Percentiles rank a stretch among this genome's conserved stretches.
These are phyloP conservation scores for Lactifluus echinatus DNA, from an alignment of 768 basidiomycete species.

Conservation along the genomic window DNA sequence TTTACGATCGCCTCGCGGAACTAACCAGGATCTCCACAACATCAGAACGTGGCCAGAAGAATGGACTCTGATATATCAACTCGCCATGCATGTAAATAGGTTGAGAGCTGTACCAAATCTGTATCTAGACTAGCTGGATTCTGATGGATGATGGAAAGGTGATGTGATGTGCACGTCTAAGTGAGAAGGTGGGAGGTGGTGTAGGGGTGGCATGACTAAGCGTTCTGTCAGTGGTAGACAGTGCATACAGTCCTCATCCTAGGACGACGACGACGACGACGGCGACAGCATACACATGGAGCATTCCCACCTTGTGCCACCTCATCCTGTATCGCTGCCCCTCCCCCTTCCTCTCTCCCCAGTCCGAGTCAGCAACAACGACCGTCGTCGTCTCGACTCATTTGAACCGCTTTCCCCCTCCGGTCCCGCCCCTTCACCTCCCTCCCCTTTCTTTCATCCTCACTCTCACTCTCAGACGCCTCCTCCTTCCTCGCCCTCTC, in stretches of 20 bases:
- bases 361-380: not conserved
- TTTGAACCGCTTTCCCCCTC: slow-evolving; percentile 7
- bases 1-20: not conserved
- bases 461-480: not conserved
- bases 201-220: not conserved
- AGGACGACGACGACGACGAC: not conserved
- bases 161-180: not conserved
- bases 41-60: not conserved
- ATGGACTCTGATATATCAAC: no score
- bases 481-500: not conserved
- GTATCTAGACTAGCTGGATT: not conserved
- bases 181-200: no score
- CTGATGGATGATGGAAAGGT: not conserved
- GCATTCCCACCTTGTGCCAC: not conserved
- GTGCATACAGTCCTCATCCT: not conserved
- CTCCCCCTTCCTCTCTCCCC: not conserved
- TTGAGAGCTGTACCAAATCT: not conserved
- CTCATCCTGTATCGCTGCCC: not conserved
- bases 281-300: not conserved
- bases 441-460: slow-evolving; percentile 9
- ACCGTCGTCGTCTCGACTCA: slow-evolving; percentile 9
- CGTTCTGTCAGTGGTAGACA: not conserved
- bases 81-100: not conserved
- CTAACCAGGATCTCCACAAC: not conserved
- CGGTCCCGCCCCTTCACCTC: slow-evolving; percentile 1